Base-by-base conservation (phyloP, 2,329 filamentous ascomycete species). In the Penicillium sp. region DNA sequence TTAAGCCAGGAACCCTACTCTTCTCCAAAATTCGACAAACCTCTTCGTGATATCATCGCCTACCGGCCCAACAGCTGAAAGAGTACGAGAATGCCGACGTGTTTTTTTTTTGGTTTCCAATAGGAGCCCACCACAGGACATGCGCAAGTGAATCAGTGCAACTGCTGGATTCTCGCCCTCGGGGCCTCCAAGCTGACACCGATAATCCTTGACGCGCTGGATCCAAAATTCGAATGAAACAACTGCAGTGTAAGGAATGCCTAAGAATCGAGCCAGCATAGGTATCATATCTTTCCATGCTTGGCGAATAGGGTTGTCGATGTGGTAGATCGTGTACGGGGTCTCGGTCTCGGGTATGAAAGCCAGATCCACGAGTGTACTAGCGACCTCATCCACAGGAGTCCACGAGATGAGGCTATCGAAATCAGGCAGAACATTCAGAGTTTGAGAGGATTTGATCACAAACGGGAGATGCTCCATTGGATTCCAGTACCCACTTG, bases 401-500 rank as follows among this genome's bases (percentile, higher is more conserved):
- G 67, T 72, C 81, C 81, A 83, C 6, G 58, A 74, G 1, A 81
- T 50, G 1, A 54, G 43, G 0, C 78, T 79, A 0, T 69, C 46
- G 2, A 81, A 57, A 21, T 76, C 69, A 0, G 81, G 80, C 8
- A 80, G 59, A 0, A 65, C 70, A 0, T 68, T 66, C 0, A 83
- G 56, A 0, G 75, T 76, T 57, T 83, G 79, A 0, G 77, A 75
- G 0, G 77, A 80, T 63, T 83, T 83, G 48, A 82, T 62, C 21
- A 85, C 52, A 56, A 81, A 81, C 0, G 71, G 61, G 11, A 84
- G 67, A 56, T 84, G 79, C 60, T 85, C 81, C 27, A 73, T 71
- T 0, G 75, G 68, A 57, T 85, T 85, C 83, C 83, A 86, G 60
- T 78, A 79, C 0, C 82, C 82, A 50, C 69, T 82, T 0, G 52